phyloP scores from a whole-genome alignment of 441 rosid species.

The Bruguiera hainesii region DNA sequence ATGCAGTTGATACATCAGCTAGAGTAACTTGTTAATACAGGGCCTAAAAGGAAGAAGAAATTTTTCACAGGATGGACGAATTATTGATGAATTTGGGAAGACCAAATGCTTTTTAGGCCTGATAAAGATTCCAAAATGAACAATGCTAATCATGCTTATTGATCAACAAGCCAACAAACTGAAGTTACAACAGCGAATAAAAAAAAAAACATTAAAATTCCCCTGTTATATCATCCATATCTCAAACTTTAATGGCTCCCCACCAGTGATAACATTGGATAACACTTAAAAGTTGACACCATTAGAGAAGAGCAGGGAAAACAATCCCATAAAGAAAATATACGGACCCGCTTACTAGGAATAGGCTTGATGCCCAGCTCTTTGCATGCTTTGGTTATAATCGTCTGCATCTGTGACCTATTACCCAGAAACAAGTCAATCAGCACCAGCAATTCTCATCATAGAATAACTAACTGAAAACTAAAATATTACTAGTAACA shows the following conservation, averaged over 20 bases:
- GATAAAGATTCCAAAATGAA: background rate
- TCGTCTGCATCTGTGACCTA: slow-evolving; percentile 98
- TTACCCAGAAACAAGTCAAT: slow-evolving; percentile 13
- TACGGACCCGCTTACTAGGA: slow-evolving; percentile 83
- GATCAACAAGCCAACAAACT: background rate
- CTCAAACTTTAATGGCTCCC: background rate
- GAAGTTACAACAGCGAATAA: background rate
- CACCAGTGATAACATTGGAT: background rate
- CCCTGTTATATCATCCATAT: background rate
- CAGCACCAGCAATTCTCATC: background rate
- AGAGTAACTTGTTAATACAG: background rate
- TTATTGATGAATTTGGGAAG: too few relatives aligned
- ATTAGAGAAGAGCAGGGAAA: background rate
- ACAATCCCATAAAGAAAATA: background rate
- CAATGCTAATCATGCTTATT: background rate
- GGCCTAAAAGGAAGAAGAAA: background rate
- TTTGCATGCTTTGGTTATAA: slow-evolving; percentile 76
- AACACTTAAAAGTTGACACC: background rate
- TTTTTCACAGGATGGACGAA: too few relatives aligned
- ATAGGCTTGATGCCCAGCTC: slow-evolving; percentile 84
- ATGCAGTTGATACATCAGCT: background rate
- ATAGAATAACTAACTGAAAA: background rate
- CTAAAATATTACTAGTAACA: background rate
- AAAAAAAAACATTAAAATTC: background rate
- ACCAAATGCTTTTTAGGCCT: too few relatives aligned